phyloP scores from a whole-genome alignment of 768 basidiomycete genomes.

The Panaeolus cyanescens region DNA sequence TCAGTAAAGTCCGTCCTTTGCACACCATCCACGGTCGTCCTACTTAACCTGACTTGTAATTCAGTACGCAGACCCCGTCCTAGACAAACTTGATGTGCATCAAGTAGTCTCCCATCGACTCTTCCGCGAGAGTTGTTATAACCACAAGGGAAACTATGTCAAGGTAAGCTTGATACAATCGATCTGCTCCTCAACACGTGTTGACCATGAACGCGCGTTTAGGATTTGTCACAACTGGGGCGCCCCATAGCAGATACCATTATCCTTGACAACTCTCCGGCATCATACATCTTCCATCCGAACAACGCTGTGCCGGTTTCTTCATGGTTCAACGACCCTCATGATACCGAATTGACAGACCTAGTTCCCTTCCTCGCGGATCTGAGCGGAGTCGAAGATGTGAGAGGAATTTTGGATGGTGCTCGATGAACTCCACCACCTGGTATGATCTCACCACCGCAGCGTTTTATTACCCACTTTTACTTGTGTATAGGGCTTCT shows the following conservation, averaged over 20 bases:
- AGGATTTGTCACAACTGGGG: constrained; percentile 98
- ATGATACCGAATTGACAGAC: constrained; percentile 97
- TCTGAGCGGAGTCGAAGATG: constrained; percentile 81
- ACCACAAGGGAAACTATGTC: constrained; percentile 98
- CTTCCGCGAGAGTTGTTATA: constrained; percentile 98
- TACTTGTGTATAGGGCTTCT: not conserved
- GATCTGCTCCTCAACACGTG: not conserved
- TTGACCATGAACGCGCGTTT: constrained; percentile 6
- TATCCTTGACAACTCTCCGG: constrained; percentile 98
- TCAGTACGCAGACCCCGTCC: constrained; percentile 97
- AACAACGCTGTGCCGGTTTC: constrained; percentile 99
- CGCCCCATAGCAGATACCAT: constrained; percentile 93
- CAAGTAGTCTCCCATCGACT: constrained; percentile 91
- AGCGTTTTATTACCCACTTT: not conserved
- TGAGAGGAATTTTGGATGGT: constrained; percentile 89
- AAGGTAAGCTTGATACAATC: constrained; percentile 59
- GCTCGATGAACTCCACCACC: constrained; percentile 50
- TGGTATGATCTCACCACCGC: constrained; percentile 3
- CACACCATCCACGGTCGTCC: constrained; percentile 10
- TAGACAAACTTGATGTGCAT: constrained; percentile 94
- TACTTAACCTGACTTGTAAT: constrained; percentile 6
- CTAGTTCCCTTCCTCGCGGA: constrained; percentile 93
- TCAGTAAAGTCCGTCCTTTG: constrained; percentile 79
- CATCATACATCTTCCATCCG: constrained; percentile 98
- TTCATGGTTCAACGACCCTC: constrained; percentile 99